A percentile compares a stretch with the other conserved stretches of the same genome.
These are phyloP conservation scores for Cladosporium sp. DNA, from an alignment of 2,329 filamentous ascomycete genomes.

Conservation along the genomic window DNA sequence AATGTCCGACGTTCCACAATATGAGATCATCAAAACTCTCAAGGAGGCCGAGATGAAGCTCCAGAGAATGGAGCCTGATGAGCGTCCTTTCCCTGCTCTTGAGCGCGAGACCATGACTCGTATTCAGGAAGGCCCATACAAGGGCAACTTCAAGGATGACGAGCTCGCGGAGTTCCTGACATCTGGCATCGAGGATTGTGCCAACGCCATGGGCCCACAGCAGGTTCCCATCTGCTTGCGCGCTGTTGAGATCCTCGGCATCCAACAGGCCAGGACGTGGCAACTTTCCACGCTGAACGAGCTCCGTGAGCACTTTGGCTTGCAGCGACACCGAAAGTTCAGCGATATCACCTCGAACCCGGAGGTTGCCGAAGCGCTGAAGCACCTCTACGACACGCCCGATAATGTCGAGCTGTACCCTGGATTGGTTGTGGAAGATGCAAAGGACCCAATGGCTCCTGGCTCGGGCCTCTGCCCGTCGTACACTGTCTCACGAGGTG, in stretches of 20 bases:
- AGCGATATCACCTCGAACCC: constrained; percentile 59
- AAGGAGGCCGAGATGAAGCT: constrained; percentile 32
- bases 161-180: constrained; percentile 59
- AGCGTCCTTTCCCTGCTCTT: constrained; percentile 38
- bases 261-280: constrained; percentile 63
- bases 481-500: constrained; percentile 56
- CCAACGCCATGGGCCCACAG: constrained; percentile 59
- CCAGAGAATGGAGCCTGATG: constrained; percentile 30
- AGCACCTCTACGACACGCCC: constrained; percentile 62
- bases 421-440: constrained; percentile 63
- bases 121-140: constrained; percentile 34
- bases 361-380: constrained; percentile 57
- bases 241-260: constrained; percentile 63
- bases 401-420: constrained; percentile 71
- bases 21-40: constrained; percentile 34
- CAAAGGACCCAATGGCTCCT: constrained; percentile 53
- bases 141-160: constrained; percentile 58
- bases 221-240: constrained; percentile 61
- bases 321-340: constrained; percentile 59
- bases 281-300: constrained; percentile 63
- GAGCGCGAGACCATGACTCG: constrained; percentile 34
- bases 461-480: constrained; percentile 56
- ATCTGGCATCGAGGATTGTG: constrained; percentile 61
- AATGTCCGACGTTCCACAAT: constrained; percentile 25
- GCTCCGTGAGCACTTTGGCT: constrained; percentile 63